Evolutionary conservation across 202 grass and related monocot species (phyloP).

Genomic region (Brachypodium distachyon): DNA sequence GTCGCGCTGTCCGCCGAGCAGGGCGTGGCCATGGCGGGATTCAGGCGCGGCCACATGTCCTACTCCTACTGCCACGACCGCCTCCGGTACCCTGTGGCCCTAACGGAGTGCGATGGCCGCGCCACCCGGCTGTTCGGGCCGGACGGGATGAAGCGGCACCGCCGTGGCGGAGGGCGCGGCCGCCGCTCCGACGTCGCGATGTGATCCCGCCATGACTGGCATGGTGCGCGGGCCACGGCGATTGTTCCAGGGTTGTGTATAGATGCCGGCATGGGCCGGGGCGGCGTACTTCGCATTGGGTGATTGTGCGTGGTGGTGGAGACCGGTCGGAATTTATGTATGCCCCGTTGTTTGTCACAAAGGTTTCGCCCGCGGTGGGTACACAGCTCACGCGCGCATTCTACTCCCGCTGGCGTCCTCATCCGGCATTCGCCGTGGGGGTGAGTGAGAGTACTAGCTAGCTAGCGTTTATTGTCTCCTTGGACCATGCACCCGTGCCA

Average conservation of each 20-base stretch:
- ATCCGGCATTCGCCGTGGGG: constrained; percentile 7
- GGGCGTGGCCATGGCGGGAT: constrained; percentile 33
- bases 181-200: constrained; percentile 26
- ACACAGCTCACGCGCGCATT: not conserved
- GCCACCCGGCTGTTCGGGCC: constrained; percentile 27
- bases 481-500: constrained; percentile 12
- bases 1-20: constrained; percentile 28
- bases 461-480: constrained; percentile 11
- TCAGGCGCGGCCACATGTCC: constrained; percentile 58
- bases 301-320: not conserved
- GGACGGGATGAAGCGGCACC: constrained; percentile 48
- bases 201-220: constrained; percentile 10
- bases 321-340: not conserved
- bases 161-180: not conserved
- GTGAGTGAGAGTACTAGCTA: not conserved
- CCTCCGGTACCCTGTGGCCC: constrained; percentile 30
- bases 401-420: not conserved
- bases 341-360: not conserved
- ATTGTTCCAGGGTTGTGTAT: not conserved
- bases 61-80: constrained; percentile 90
- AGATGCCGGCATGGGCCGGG: not conserved
- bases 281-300: not conserved
- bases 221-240: not conserved
- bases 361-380: not conserved
- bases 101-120: constrained; percentile 39